phyloP scores from a whole-genome alignment of 1,139 yeast genomes.

The Suhomyces panamericanus region DNA sequence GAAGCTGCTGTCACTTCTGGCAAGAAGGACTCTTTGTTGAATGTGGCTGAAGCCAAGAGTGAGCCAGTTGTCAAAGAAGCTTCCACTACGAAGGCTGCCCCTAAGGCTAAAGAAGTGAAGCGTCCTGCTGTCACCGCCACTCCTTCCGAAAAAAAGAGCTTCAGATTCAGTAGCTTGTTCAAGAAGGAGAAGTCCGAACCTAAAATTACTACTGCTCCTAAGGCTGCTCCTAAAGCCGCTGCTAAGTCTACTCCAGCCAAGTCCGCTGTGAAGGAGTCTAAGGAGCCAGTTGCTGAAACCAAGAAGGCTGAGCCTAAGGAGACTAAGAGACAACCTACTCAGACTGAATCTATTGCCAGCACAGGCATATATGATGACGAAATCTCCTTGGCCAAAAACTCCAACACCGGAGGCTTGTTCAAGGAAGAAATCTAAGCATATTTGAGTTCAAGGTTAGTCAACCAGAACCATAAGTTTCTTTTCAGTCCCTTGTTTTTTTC shows the following conservation, averaged over 20 bases:
- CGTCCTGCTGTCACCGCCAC: constrained; percentile 11
- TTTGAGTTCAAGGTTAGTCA: constrained; percentile 6
- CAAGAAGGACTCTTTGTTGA: background rate
- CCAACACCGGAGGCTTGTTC: constrained; percentile 41
- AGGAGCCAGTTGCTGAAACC: background rate
- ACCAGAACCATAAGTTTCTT: constrained; percentile 7
- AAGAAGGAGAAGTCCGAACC: constrained; percentile 11
- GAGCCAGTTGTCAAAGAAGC: constrained; percentile 2
- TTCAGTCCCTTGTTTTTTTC: constrained; percentile 3
- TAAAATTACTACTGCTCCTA: constrained; percentile 7
- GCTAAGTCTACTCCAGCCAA: constrained; percentile 6
- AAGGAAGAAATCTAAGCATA: constrained; percentile 41
- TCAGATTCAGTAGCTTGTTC: constrained; percentile 18
- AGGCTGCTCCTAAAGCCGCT: constrained; percentile 8
- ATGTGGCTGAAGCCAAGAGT: background rate
- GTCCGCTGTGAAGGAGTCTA: constrained; percentile 1
- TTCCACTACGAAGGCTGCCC: constrained; percentile 7
- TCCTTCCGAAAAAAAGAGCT: constrained; percentile 13
- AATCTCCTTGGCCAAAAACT: constrained; percentile 25
- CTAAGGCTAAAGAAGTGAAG: constrained; percentile 5
- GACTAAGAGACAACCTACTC: constrained; percentile 1
- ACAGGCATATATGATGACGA: constrained; percentile 28
- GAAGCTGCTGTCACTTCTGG: constrained; percentile 16
- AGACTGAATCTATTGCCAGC: constrained; percentile 12
- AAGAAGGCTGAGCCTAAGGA: constrained; percentile 4